Evolutionary conservation across 805 yeast species (phyloP), one percentile per base, ranked within the genome.

Genomic region (Kregervanrija fluxuum): DNA sequence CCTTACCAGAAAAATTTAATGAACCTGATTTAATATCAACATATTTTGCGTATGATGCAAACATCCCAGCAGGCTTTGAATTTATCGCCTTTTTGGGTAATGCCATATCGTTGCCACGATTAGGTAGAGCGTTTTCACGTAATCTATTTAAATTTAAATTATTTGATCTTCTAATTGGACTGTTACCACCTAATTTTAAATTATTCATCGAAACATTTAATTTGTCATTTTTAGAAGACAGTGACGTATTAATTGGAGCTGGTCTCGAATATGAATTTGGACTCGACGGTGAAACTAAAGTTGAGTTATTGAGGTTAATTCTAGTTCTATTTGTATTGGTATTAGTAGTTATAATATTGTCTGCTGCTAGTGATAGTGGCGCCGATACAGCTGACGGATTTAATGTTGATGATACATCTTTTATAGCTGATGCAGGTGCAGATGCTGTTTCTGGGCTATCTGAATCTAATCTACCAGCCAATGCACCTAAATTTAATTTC

Each of bases 21-120:
- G 90, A 80, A 3, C 99, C 99, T 0, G 95, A 84, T 59, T 88
- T 86, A 54, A 91, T 82, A 64, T 93, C 98, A 40, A 93, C 77
- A 59, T 87, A 91, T 57, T 87, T 84, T 17, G 95, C 78, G 61
- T 85, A 93, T 59, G 82, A 80, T 10, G 90, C 84, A 67, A 93
- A 90, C 42, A 84, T 63, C 11, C 89, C 89, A 41, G 70, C 71
- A 11, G 77, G 61, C 48, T 67, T 66, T 11, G 15, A 13, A 12
- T 17, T 37, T 9, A 13, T 8, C 10, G 32, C 12, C 6, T 9
- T 33, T 34, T 42, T 33, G 30, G 12, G 28, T 28, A 42, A 49
- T 36, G 54, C 42, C 45, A 56, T 49, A 16, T 48, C 52, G n/a
- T 55, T 52, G 13, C 49, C 59, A 1, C 57, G 41, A 22, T 54